phyloP scores from a whole-genome alignment of 495 filamentous ascomycete genomes.

The Tuber brumale region DNA sequence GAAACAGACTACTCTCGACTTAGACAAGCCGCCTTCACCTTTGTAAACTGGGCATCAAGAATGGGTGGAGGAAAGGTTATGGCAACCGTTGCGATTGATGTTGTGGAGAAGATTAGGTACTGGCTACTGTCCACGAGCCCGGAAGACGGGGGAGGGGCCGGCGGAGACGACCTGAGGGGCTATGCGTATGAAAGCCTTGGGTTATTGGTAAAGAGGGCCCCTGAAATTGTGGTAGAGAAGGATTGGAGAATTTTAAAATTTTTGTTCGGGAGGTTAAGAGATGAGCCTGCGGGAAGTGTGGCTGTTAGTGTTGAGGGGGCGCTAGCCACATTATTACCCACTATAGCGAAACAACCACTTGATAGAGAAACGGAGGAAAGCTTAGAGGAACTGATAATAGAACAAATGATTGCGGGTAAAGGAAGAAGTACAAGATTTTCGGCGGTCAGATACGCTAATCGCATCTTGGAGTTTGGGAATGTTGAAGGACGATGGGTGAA shows the following conservation, averaged over 20 bases:
- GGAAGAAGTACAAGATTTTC: conserved; percentile 68
- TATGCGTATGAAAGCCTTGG: conserved; percentile 81
- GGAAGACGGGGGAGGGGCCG: conserved; percentile 52
- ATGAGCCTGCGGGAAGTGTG: conserved; percentile 68
- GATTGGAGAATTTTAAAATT: conserved; percentile 50
- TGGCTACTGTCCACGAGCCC: conserved; percentile 55
- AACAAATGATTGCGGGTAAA: conserved; percentile 57
- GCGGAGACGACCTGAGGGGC: conserved; percentile 51
- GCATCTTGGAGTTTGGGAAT: conserved; percentile 74
- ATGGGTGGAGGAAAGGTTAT: conserved; percentile 58
- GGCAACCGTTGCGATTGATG: conserved; percentile 57
- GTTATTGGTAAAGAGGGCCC: conserved; percentile 57
- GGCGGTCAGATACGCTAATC: conserved; percentile 81
- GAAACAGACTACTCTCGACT: conserved; percentile 47
- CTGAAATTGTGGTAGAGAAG: conserved; percentile 49
- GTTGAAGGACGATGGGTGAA: conserved; percentile 79
- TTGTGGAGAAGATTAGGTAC: conserved; percentile 64
- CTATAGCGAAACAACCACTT: conserved; percentile 43
- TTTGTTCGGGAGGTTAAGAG: conserved; percentile 70
- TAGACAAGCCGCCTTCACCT: conserved; percentile 76
- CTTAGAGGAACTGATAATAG: conserved; percentile 53
- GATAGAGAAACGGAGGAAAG: conserved; percentile 41
- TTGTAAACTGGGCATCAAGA: conserved; percentile 78
- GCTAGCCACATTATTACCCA: conserved; percentile 67
- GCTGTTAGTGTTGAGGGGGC: conserved; percentile 85